Evolutionary conservation across 805 yeast species (phyloP).

Genomic region (Kodamaea neixiangensis): DNA sequence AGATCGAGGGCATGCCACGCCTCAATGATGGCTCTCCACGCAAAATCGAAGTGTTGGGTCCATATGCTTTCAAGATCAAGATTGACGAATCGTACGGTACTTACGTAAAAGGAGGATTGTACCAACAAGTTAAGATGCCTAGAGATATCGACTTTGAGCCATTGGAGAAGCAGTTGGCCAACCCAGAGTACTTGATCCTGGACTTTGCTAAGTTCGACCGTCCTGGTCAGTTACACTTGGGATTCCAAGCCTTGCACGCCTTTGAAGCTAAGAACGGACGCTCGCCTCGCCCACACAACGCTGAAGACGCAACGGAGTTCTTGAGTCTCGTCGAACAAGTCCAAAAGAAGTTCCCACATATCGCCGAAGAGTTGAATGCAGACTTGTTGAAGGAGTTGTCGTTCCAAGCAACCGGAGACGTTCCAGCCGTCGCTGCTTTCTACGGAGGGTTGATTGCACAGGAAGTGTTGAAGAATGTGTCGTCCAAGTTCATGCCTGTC

Average conservation of each 20-base stretch:
- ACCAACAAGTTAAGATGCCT: constrained; percentile 91
- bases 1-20: constrained; percentile 75
- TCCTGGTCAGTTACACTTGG: constrained; percentile 87
- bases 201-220: constrained; percentile 95
- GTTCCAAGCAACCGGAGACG: constrained; percentile 86
- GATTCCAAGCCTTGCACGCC: constrained; percentile 83
- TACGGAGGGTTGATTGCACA: constrained; percentile 95
- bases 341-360: constrained; percentile 53
- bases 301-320: constrained; percentile 71
- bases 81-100: constrained; percentile 56
- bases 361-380: constrained; percentile 55
- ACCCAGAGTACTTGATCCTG: constrained; percentile 77
- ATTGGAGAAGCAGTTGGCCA: constrained; percentile 60
- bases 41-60: constrained; percentile 86
- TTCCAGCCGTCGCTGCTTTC: constrained; percentile 87
- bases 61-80: constrained; percentile 84
- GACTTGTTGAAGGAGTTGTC: constrained; percentile 73
- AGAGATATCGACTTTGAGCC: constrained; percentile 59
- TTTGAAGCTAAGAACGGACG: constrained; percentile 65
- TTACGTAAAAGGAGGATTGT: constrained; percentile 83
- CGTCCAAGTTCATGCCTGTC: constrained; percentile 93
- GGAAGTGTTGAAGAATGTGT: constrained; percentile 91
- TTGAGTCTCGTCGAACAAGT: constrained; percentile 60
- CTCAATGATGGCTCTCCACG: constrained; percentile 73
- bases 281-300: constrained; percentile 77